phyloP scores from a whole-genome alignment of 495 filamentous ascomycete genomes.

The Aspergillus nanangensis region DNA sequence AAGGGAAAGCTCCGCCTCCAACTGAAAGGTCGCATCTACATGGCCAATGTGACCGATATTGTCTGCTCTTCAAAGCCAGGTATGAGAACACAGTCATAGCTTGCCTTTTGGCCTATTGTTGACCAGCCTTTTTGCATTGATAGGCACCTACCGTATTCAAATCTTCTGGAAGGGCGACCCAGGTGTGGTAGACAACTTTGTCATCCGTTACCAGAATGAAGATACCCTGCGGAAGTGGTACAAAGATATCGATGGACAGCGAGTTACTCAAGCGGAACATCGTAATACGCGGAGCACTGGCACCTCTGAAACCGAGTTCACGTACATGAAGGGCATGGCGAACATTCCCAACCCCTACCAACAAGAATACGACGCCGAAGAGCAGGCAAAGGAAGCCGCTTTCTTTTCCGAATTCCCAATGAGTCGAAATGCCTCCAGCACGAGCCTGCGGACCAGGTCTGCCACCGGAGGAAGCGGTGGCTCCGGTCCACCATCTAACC shows the following conservation, averaged over 20 bases:
- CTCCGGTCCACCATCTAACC: conserved; percentile 41
- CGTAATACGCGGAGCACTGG: conserved; percentile 47
- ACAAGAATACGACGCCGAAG: conserved; percentile 75
- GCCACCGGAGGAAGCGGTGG: conserved; percentile 66
- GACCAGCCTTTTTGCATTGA: conserved; percentile 3
- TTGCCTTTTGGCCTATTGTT: not conserved
- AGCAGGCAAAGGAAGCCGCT: conserved; percentile 51
- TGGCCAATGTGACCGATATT: conserved; percentile 97
- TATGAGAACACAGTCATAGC: conserved; percentile 35
- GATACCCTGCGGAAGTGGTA: conserved; percentile 91
- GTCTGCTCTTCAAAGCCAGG: conserved; percentile 78
- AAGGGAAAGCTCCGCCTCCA: conserved; percentile 80
- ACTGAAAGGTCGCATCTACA: conserved; percentile 95
- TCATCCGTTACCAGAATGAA: conserved; percentile 87
- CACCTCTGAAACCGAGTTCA: conserved; percentile 71
- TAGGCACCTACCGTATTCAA: conserved; percentile 88
- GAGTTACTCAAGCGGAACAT: conserved; percentile 37
- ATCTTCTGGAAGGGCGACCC: conserved; percentile 99
- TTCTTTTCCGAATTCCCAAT: conserved; percentile 51
- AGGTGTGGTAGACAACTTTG: conserved; percentile 92
- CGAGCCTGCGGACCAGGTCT: conserved; percentile 75
- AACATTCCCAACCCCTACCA: conserved; percentile 74
- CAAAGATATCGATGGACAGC: conserved; percentile 48
- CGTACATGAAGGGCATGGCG: conserved; percentile 65
- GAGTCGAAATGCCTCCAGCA: conserved; percentile 75